Evolutionary conservation across 768 basidiomycete genomes (phyloP).

Genomic region (Mycena galericulata): DNA sequence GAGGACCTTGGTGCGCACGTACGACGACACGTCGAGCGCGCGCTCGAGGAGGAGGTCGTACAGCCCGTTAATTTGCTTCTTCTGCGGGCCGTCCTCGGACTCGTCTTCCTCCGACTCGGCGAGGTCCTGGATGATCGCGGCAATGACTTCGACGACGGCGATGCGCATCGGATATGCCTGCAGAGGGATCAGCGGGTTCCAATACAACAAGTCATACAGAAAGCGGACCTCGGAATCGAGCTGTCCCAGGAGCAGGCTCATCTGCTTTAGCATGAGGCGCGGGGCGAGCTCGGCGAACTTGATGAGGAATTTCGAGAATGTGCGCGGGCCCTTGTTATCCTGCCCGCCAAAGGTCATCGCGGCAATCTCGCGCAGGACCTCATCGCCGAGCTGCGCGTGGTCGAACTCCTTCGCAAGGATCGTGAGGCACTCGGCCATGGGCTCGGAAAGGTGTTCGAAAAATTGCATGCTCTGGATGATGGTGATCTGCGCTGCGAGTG

Average conservation of each 20-base stretch:
- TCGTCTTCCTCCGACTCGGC: constrained; percentile 64
- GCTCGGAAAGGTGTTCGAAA: constrained; percentile 93
- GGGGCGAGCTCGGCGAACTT: constrained; percentile 85
- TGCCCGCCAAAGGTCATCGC: constrained; percentile 80
- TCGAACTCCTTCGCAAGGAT: constrained; percentile 89
- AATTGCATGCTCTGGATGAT: constrained; percentile 95
- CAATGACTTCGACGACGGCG: constrained; percentile 92
- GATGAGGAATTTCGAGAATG: constrained; percentile 87
- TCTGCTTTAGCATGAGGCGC: constrained; percentile 87
- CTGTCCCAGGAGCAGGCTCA: constrained; percentile 85
- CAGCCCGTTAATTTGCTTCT: constrained; percentile 83
- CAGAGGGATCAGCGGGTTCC: not conserved
- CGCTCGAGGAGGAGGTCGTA: constrained; percentile 90
- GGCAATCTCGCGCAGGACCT: constrained; percentile 90
- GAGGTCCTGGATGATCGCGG: constrained; percentile 85
- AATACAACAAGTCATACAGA: not conserved
- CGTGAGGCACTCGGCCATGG: constrained; percentile 91
- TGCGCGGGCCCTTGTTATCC: constrained; percentile 89
- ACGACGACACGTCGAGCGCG: constrained; percentile 89
- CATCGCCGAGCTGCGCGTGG: constrained; percentile 89
- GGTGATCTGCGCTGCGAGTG: constrained; percentile 85
- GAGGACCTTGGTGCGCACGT: constrained; percentile 92
- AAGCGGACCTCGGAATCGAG: constrained; percentile 89
- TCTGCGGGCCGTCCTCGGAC: constrained; percentile 56
- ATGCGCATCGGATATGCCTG: constrained; percentile 97